phyloP scores from a whole-genome alignment of 768 basidiomycete genomes.

The Boletus vinaceobasis region DNA sequence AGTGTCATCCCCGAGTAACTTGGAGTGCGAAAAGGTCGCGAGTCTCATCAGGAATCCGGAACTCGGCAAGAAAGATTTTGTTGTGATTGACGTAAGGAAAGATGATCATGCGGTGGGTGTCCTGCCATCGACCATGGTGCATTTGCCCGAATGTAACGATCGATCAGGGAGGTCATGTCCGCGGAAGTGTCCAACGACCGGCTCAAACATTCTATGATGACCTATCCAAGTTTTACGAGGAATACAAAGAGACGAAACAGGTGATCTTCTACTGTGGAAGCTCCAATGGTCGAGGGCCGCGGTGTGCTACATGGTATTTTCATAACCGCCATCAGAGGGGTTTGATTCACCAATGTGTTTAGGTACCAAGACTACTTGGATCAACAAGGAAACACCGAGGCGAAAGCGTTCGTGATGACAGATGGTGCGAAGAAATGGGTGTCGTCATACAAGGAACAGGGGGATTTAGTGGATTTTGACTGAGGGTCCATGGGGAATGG shows the following conservation, averaged over 20 bases:
- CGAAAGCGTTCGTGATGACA: slow-evolving; percentile 39
- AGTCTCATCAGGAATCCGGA: slow-evolving; percentile 21
- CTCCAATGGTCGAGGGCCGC: slow-evolving; percentile 49
- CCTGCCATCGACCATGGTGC: neutral
- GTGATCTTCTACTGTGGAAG: slow-evolving; percentile 57
- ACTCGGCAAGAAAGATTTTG: slow-evolving; percentile 26
- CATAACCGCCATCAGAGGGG: neutral
- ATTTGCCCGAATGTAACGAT: neutral
- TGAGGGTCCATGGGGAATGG: neutral
- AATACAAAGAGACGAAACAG: slow-evolving; percentile 35
- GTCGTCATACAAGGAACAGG: slow-evolving; percentile 26
- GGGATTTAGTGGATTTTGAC: slow-evolving; percentile 22
- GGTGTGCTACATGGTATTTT: slow-evolving; percentile 53
- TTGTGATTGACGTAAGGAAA: slow-evolving; percentile 49
- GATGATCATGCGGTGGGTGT: slow-evolving; percentile 43
- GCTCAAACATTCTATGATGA: slow-evolving; percentile 52
- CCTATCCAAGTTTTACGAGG: slow-evolving; percentile 39
- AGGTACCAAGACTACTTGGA: slow-evolving; percentile 54
- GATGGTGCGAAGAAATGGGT: slow-evolving; percentile 46
- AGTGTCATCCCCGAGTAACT: slow-evolving; percentile 25
- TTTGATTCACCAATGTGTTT: neutral
- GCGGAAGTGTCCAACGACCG: slow-evolving; percentile 45
- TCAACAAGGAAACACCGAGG: slow-evolving; percentile 26
- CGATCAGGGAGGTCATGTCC: slow-evolving; percentile 50
- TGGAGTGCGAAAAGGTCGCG: slow-evolving; percentile 40